Percentiles rank a stretch among this genome's conserved stretches.
Evolutionary conservation across 2,329 filamentous ascomycete species (phyloP).

Genomic region (Paraphaeosphaeria minitans): DNA sequence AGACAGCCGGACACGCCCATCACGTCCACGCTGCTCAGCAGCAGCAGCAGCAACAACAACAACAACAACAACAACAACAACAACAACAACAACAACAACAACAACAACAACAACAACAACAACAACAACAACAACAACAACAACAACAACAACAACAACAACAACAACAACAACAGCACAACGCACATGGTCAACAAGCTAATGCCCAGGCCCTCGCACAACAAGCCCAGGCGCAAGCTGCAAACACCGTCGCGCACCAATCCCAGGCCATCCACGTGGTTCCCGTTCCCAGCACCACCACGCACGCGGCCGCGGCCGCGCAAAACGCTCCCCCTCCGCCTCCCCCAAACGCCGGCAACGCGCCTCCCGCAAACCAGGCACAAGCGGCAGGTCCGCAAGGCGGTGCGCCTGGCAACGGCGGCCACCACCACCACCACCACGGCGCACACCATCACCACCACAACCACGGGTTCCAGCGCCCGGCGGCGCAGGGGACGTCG

Average conservation of each 20-base stretch:
- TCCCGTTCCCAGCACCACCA: conserved; percentile 25
- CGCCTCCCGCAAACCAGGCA: conserved; percentile 16
- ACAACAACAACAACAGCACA: conserved; percentile 26
- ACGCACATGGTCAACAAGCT: conserved; percentile 17
- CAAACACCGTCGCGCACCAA: conserved; percentile 42
- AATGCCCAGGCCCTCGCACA: conserved; percentile 43
- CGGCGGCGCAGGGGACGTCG: conserved; percentile 48
- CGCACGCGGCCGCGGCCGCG: conserved; percentile 18
- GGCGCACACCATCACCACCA: conserved; percentile 21
- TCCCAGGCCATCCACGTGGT: conserved; percentile 43
- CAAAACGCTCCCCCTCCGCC: conserved; percentile 8
- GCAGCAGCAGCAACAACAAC: conserved; percentile 25
- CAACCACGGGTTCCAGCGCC: conserved; percentile 23
- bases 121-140: conserved; percentile 29
- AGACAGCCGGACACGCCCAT: conserved; percentile 29
- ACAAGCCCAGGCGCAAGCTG: conserved; percentile 44
- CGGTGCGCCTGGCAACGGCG: conserved; percentile 12
- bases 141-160: conserved; percentile 26
- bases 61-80: conserved; percentile 32
- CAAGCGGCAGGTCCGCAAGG: conserved; percentile 24
- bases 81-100: conserved; percentile 27
- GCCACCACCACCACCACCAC: conserved; percentile 29
- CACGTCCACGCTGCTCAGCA: conserved; percentile 26
- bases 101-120: conserved; percentile 25
- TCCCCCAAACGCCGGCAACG: conserved; percentile 9